phyloP scores from a whole-genome alignment of 805 yeast genomes.

The Yarrowia bubula region DNA sequence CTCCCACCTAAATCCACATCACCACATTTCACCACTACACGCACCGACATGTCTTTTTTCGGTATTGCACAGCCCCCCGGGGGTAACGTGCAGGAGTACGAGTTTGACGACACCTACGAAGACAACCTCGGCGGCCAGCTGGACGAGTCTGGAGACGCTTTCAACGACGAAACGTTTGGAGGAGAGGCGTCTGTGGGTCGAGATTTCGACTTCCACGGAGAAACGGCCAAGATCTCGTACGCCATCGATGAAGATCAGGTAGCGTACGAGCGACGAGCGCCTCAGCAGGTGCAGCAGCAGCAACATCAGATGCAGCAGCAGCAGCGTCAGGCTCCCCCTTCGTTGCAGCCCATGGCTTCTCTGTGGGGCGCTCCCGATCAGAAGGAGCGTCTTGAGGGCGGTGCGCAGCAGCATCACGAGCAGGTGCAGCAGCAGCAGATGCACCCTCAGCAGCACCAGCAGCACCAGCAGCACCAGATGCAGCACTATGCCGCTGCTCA shows the following conservation, averaged over 20 bases:
- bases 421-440: slow-evolving; percentile 3
- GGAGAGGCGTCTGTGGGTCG: slow-evolving; percentile 49
- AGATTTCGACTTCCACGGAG: slow-evolving; percentile 63
- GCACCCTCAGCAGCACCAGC: slow-evolving; percentile 21
- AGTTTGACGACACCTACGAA: slow-evolving; percentile 81
- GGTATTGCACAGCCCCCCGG: slow-evolving; percentile 12
- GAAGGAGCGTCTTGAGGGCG: slow-evolving; percentile 31
- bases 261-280: slow-evolving; percentile 44
- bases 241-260: slow-evolving; percentile 35
- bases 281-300: background rate
- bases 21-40: background rate
- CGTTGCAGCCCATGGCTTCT: slow-evolving; percentile 67
- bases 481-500: background rate
- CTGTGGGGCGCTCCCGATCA: slow-evolving; percentile 54
- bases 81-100: slow-evolving; percentile 42
- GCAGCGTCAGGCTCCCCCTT: slow-evolving; percentile 41
- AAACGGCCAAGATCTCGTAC: slow-evolving; percentile 37
- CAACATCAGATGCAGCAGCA: slow-evolving; percentile 32
- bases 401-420: slow-evolving; percentile 4
- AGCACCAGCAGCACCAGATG: slow-evolving; percentile 28
- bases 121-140: slow-evolving; percentile 68
- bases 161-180: slow-evolving; percentile 80
- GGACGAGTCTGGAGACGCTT: slow-evolving; percentile 71
- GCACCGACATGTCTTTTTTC: background rate
- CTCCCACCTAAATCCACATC: background rate